These are phyloP conservation scores for Elsinoe ampelina DNA, from an alignment of 2,329 filamentous ascomycete genomes.

Conservation along the genomic window DNA sequence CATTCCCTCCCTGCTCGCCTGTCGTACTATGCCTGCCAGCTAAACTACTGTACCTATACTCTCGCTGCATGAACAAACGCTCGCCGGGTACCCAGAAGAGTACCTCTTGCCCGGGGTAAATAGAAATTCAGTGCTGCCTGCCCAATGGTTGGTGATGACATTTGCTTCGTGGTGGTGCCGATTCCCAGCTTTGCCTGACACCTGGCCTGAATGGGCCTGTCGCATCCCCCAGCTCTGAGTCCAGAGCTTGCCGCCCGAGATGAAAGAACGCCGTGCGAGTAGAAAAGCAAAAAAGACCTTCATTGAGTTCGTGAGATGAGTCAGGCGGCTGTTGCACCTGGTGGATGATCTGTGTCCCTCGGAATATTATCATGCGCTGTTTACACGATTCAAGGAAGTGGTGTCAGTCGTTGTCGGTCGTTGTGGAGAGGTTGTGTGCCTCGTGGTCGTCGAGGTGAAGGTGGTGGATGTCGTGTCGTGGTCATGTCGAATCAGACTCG, in stretches of 20 bases:
- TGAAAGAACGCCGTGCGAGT: slow-evolving; percentile 3
- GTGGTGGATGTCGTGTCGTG: neutral
- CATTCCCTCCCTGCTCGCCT: no score
- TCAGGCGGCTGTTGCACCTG: neutral
- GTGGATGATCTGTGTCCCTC: neutral
- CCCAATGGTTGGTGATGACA: slow-evolving; percentile 8
- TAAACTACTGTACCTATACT: no score
- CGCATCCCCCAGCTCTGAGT: neutral
- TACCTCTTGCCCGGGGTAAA: neutral
- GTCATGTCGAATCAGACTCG: neutral
- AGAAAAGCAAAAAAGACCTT: slow-evolving; percentile 4
- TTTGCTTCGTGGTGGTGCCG: neutral
- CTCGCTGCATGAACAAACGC: no score
- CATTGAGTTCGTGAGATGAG: neutral
- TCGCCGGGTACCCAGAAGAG: no score
- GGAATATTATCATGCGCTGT: no score
- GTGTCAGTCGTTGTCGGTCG: no score
- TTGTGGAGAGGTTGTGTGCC: no score
- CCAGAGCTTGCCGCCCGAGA: neutral
- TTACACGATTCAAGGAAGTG: no score
- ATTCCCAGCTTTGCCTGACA: neutral
- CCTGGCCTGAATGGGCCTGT: neutral
- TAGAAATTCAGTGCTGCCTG: slow-evolving; percentile 8
- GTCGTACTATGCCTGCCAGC: no score
- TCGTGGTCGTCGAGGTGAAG: no score